Evolutionary conservation across 176 grass and related monocot species (phyloP).

Genomic region (Ensete glaucum): DNA sequence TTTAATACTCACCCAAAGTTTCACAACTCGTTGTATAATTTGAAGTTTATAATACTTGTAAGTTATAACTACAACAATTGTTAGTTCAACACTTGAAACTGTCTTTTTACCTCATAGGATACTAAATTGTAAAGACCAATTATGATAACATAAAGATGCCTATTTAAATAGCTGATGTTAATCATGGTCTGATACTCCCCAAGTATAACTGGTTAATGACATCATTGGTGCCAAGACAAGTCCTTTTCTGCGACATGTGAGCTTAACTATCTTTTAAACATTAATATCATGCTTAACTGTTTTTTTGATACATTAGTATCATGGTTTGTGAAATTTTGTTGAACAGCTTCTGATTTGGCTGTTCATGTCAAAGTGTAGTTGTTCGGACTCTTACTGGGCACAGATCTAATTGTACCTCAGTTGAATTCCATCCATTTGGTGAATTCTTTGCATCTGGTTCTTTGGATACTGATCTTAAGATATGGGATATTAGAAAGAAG

Average conservation of each 20-base stretch:
- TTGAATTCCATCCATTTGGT: slow-evolving; percentile 96
- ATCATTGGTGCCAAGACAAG: too few species aligned
- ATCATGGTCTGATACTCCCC: too few species aligned
- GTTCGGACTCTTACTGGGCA: slow-evolving; percentile 76
- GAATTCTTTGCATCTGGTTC: slow-evolving; percentile 98
- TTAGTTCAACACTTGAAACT: too few species aligned
- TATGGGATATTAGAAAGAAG: slow-evolving; percentile 99
- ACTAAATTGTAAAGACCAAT: too few species aligned
- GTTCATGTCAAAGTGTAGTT: slow-evolving; percentile 51
- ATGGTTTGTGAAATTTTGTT: slow-evolving; percentile 9
- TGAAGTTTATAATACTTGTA: too few species aligned
- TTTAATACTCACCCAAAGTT: too few species aligned
- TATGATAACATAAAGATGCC: too few species aligned
- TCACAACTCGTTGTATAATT: too few species aligned
- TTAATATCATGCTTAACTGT: neutral
- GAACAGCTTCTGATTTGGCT: slow-evolving; percentile 17
- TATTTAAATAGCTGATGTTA: too few species aligned
- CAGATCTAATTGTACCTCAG: slow-evolving; percentile 61
- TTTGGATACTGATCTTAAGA: slow-evolving; percentile 87
- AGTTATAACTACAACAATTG: too few species aligned
- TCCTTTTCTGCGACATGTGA: neutral
- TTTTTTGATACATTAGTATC: neutral
- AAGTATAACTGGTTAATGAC: too few species aligned
- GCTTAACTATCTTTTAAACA: neutral
- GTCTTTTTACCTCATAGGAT: too few species aligned